These are phyloP conservation scores for Entophlyctis luteolus DNA, from an alignment of 192 early-diverging fungal genomes.

Conservation along the genomic window DNA sequence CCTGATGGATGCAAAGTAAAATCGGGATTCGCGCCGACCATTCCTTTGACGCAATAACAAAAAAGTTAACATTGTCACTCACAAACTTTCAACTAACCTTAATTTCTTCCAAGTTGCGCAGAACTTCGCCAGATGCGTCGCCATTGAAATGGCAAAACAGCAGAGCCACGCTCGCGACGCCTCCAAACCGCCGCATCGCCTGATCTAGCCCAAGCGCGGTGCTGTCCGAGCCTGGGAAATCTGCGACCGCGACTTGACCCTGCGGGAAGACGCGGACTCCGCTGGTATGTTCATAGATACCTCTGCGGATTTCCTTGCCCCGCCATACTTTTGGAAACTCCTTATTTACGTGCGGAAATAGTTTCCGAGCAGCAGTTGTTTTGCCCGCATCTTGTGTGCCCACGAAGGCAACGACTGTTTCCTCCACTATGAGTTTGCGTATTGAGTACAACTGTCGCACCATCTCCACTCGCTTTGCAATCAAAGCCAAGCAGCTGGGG, in stretches of 20 bases:
- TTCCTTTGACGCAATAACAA: slow-evolving; percentile 9
- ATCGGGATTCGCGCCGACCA: slow-evolving; percentile 32
- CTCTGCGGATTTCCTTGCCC: slow-evolving; percentile 16
- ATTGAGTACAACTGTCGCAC: slow-evolving; percentile 28
- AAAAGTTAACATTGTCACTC: background rate
- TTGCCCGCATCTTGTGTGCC: slow-evolving; percentile 31
- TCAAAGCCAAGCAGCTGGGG: slow-evolving; percentile 2
- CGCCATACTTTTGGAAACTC: slow-evolving; percentile 24
- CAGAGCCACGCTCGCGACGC: slow-evolving; percentile 28
- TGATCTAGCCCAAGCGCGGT: slow-evolving; percentile 27
- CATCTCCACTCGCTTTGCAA: slow-evolving; percentile 29
- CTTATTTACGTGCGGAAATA: slow-evolving; percentile 30
- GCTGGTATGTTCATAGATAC: slow-evolving; percentile 31
- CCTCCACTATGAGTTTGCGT: slow-evolving; percentile 28
- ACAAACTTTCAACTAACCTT: slow-evolving; percentile 1
- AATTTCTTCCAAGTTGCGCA: slow-evolving; percentile 31
- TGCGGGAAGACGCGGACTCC: slow-evolving; percentile 31
- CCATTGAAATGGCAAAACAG: slow-evolving; percentile 34
- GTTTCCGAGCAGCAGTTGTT: slow-evolving; percentile 28
- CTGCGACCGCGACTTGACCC: slow-evolving; percentile 24
- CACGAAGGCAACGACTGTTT: slow-evolving; percentile 32
- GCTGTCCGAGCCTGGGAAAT: slow-evolving; percentile 30
- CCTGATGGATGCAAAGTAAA: slow-evolving; percentile 32
- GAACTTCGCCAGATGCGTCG: slow-evolving; percentile 28
- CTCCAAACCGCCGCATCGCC: slow-evolving; percentile 31